These are phyloP conservation scores for Phialocephala subalpina DNA, from an alignment of 2,329 filamentous ascomycete species.

Conservation along the genomic window DNA sequence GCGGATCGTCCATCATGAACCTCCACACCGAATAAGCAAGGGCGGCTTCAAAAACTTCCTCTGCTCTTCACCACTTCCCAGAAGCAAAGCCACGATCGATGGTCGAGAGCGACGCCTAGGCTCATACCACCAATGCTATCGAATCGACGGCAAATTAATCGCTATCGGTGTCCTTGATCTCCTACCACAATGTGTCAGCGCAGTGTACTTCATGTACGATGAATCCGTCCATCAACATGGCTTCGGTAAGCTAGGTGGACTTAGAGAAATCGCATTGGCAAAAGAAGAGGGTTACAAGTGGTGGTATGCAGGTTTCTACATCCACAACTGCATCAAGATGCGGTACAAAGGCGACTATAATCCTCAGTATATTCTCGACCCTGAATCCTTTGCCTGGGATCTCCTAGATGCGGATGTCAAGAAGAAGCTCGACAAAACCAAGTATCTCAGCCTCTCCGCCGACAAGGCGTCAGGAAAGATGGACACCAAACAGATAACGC, in stretches of 20 bases:
- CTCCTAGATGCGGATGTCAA: conserved; percentile 62
- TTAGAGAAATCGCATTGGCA: conserved; percentile 77
- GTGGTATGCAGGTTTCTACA: conserved; percentile 87
- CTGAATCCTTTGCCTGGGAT: conserved; percentile 69
- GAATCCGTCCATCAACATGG: conserved; percentile 73
- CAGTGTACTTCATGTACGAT: conserved; percentile 86
- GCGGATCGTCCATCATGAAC: conserved; percentile 74
- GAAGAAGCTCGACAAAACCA: conserved; percentile 46
- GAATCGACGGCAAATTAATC: conserved; percentile 77
- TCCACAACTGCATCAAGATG: conserved; percentile 85
- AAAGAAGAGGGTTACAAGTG: conserved; percentile 75
- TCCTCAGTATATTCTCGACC: conserved; percentile 78
- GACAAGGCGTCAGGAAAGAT: conserved; percentile 15
- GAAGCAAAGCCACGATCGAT: conserved; percentile 54
- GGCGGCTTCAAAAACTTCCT: conserved; percentile 75
- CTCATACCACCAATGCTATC: conserved; percentile 84
- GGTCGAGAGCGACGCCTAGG: conserved; percentile 66
- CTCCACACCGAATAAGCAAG: conserved; percentile 63
- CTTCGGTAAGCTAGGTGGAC: conserved; percentile 78
- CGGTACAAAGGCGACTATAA: conserved; percentile 83
- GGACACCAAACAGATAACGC: background rate
- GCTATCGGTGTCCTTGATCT: conserved; percentile 82
- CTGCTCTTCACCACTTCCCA: conserved; percentile 71
- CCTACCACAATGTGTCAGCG: conserved; percentile 78
- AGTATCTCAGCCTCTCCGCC: conserved; percentile 38